Evolutionary conservation across 192 early-diverging fungal species (phyloP).

Genomic region (Coemansia sp.): DNA sequence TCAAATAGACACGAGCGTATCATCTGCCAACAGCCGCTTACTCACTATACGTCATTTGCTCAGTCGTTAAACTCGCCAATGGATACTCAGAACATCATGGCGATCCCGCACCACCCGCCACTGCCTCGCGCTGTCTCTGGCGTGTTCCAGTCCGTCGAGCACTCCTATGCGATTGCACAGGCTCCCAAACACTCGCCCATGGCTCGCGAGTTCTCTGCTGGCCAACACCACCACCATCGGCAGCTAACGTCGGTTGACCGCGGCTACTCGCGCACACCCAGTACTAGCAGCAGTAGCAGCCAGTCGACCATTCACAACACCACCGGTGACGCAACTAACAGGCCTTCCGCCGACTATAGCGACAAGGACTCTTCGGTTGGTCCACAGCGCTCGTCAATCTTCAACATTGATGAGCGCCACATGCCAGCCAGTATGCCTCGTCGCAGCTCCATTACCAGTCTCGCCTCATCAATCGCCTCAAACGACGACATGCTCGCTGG

Average conservation of each 20-base stretch:
- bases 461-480: neutral
- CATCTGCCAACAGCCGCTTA: neutral
- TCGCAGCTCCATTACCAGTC: constrained; percentile 14
- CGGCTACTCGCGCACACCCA: neutral
- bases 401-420: neutral
- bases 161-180: constrained; percentile 14
- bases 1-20: constrained; percentile 2
- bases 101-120: constrained; percentile 47
- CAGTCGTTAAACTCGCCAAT: constrained; percentile 1
- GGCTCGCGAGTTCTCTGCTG: constrained; percentile 6
- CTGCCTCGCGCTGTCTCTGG: constrained; percentile 44
- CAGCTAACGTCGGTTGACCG: neutral
- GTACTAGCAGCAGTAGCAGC: neutral
- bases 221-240: constrained; percentile 5
- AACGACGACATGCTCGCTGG: constrained; percentile 2
- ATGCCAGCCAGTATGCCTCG: constrained; percentile 5
- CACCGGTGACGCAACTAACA: neutral
- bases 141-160: constrained; percentile 35
- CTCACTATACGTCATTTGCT: neutral
- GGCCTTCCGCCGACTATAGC: neutral
- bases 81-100: constrained; percentile 37
- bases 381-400: neutral
- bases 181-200: constrained; percentile 22
- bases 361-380: neutral
- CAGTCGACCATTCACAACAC: neutral